Evolutionary conservation across 345 rosid genomes (phyloP), one percentile per base, ranked within the genome.

Genomic region (Crucihimalaya himalaica): DNA sequence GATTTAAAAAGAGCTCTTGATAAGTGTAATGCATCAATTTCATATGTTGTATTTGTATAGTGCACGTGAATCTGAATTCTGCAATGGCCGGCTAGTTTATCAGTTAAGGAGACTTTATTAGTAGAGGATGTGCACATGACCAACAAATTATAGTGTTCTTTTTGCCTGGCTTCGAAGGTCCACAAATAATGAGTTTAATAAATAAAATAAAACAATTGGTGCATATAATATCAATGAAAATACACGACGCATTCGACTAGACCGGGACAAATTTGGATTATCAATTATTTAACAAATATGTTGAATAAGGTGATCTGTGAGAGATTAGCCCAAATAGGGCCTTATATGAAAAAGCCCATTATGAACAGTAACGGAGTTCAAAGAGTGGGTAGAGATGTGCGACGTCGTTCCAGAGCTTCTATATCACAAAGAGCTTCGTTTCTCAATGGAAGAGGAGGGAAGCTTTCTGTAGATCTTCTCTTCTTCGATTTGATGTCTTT

Each of bases 401-500:
- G 66, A 45, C 66, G 78, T 14, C 78, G 66, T 64, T 64, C 4
- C 0, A 0, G 43, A 46, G 52, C 66, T 65, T 56, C 50, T 32
- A 73, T 73, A 65, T 55, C 42, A 73, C 57, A 39, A 31, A 56
- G n/a, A 46, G 14, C 58, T 73, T 31, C 14, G 1, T 52, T 29
- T 61, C 25, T 63, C 59, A 1, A 16, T 32, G 51, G 52, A 56
- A 31, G 72, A 66, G 59, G 72, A 73, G 78, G 71, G 78, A 74
- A 74, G 78, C 66, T 55, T 18, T 66, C 25, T 73, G 34, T 57
- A 66, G 78, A 74, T 66, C 66, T 16, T 45, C 47, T 46, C 39
- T 64, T 46, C 43, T 62, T 53, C 23, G 75, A 43, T 69, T 76
- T 64, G 76, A 83, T 93, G 97, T 85, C 89, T 85, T 78, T 29